phyloP scores from a whole-genome alignment of 148 eudicot species.

The Rhododendron griersonianum region DNA sequence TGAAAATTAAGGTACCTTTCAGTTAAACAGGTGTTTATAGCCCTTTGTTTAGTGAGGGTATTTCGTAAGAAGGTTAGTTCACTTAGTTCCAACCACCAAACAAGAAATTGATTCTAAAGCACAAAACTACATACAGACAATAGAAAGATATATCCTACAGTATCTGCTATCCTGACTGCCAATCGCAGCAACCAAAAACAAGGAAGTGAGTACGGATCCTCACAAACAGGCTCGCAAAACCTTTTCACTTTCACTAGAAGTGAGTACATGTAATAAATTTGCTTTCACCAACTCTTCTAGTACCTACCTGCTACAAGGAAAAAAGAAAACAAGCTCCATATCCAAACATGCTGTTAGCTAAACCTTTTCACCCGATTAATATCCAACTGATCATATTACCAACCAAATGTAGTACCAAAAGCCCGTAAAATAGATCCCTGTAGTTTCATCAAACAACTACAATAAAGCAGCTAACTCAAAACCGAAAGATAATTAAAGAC shows the following conservation, averaged over 20 bases:
- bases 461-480: background rate
- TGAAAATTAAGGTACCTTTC: background rate
- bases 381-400: background rate
- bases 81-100: background rate
- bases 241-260: background rate
- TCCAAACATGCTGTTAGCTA: background rate
- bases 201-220: background rate
- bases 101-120: background rate
- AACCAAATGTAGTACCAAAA: background rate
- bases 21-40: background rate
- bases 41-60: background rate
- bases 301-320: background rate
- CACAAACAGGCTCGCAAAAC: background rate
- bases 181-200: background rate
- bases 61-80: background rate
- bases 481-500: background rate
- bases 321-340: background rate
- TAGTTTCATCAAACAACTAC: background rate
- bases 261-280: background rate
- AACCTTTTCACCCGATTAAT: background rate
- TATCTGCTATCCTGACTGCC: background rate
- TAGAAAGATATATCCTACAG: background rate
- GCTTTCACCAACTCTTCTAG: background rate
- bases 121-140: background rate
- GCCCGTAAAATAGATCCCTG: background rate